Conservation (phyloP, 2,329 filamentous ascomycete genomes). For the Tricladium varicosporioides region DNA sequence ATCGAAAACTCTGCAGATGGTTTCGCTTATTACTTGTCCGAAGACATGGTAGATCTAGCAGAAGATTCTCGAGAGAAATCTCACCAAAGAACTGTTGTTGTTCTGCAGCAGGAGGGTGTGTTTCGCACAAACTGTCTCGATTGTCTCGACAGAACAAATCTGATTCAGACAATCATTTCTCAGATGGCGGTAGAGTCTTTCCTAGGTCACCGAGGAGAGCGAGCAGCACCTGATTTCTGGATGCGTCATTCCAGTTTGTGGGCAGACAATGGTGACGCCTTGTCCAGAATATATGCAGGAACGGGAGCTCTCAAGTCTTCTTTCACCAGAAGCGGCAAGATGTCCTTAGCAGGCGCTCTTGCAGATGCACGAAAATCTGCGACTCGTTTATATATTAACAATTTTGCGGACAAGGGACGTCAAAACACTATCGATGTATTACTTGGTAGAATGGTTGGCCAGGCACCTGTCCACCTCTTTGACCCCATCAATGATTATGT, state of each 20-base stretch:
- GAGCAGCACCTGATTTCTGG: slow-evolving; percentile 79
- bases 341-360: slow-evolving; percentile 88
- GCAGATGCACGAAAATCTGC: slow-evolving; percentile 96
- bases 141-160: slow-evolving; percentile 91
- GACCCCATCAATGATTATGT: slow-evolving; percentile 95
- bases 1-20: slow-evolving; percentile 78
- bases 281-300: slow-evolving; percentile 94
- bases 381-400: slow-evolving; percentile 93
- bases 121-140: slow-evolving; percentile 96
- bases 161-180: slow-evolving; percentile 94
- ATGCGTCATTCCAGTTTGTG: slow-evolving; percentile 88
- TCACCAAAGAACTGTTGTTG: slow-evolving; percentile 53
- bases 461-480: slow-evolving; percentile 79
- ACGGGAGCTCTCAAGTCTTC: slow-evolving; percentile 95
- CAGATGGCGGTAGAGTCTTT: slow-evolving; percentile 90
- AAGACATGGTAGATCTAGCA: slow-evolving; percentile 53
- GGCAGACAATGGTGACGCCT: slow-evolving; percentile 93
- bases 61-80: slow-evolving; percentile 40
- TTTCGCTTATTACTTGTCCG: slow-evolving; percentile 89
- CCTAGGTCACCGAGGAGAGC: slow-evolving; percentile 67
- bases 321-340: slow-evolving; percentile 91
- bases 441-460: slow-evolving; percentile 79
- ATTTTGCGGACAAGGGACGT: slow-evolving; percentile 88
- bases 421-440: slow-evolving; percentile 96
- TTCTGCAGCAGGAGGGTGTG: slow-evolving; percentile 90